A percentile compares a stretch with the other conserved stretches of the same genome.
Conservation (phyloP, 2,329 filamentous ascomycete species). For the Alternaria brassicae region DNA sequence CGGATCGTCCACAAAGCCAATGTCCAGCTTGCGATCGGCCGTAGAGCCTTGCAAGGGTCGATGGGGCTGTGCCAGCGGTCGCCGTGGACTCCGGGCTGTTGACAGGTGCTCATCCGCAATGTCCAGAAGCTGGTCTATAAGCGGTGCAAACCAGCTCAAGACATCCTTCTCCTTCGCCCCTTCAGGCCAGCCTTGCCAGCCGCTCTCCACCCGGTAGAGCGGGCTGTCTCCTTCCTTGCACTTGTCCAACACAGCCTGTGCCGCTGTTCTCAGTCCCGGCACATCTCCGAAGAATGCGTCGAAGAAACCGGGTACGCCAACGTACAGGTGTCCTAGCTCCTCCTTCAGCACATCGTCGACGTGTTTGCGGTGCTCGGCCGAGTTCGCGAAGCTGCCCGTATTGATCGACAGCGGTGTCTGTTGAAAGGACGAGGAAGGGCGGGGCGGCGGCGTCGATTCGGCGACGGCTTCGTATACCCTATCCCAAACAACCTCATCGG, state of each 20-base stretch:
- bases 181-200: background rate
- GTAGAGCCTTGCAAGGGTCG: too few relatives aligned
- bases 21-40: too few relatives aligned
- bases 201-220: background rate
- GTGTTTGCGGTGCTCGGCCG: background rate
- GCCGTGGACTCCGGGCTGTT: background rate
- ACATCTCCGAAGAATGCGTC: background rate
- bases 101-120: background rate
- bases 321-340: background rate
- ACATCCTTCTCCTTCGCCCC: background rate
- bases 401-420: background rate
- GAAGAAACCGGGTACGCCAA: background rate
- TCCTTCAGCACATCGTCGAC: background rate
- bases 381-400: background rate
- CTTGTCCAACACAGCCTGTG: background rate
- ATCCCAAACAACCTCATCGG: background rate
- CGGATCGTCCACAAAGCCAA: too few relatives aligned
- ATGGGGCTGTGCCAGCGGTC: background rate
- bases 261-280: background rate
- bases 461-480: background rate
- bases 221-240: background rate
- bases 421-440: background rate
- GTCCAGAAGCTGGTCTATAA: background rate
- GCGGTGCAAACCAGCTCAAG: background rate
- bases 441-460: background rate